Evolutionary conservation across 2,329 filamentous ascomycete genomes (phyloP), one percentile per base, ranked within the genome.

Genomic region (Colletotrichum cereale): DNA sequence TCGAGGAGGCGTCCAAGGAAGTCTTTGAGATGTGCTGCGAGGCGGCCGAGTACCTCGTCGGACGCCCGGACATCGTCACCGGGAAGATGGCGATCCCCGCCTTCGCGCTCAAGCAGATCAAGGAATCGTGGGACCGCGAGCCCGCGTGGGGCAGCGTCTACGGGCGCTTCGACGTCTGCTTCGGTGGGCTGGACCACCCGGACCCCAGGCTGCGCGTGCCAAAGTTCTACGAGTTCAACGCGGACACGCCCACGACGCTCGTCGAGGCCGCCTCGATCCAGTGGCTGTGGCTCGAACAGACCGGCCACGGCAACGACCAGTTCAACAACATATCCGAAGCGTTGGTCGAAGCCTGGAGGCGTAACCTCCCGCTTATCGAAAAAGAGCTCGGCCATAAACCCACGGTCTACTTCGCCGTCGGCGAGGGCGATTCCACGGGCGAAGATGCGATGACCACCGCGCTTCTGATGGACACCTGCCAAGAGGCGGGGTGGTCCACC

Each of bases 161-260:
- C 14, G 64, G 64, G 18, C 64, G 55, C n/a, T 66, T 66, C 26
- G 64, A 66, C 21, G 21, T 61, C 24, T 61, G 64, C 55, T 66
- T 66, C 14, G 64, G 64, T 12, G 64, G 64, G 2, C 53, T 66
- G 2, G 1, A 61, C 14, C 64, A 66, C 24, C 26, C 64, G 3
- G 36, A 66, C 21, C 42, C 64, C 14, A 18, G 64, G 31, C 31
- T 66, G 24, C 64, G 64, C 4, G 34, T 50, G 24, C 64, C 64
- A 0, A 66, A 66, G 21, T 66, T 66, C n/a, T 66, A 66, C 36
- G 64, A 66, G 18, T 66, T 66, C 26, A 66, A 66, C 24, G 64
- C 64, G 18, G 64, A 66, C 34, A 66, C 55, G 2, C 64, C 64
- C 11, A 61, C 64, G 14, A 42, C 64, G 24, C 2, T 66, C 6